Evolutionary conservation across 768 basidiomycete species (phyloP), one percentile per base, ranked within the genome.

Genomic region (Megacollybia marginata): DNA sequence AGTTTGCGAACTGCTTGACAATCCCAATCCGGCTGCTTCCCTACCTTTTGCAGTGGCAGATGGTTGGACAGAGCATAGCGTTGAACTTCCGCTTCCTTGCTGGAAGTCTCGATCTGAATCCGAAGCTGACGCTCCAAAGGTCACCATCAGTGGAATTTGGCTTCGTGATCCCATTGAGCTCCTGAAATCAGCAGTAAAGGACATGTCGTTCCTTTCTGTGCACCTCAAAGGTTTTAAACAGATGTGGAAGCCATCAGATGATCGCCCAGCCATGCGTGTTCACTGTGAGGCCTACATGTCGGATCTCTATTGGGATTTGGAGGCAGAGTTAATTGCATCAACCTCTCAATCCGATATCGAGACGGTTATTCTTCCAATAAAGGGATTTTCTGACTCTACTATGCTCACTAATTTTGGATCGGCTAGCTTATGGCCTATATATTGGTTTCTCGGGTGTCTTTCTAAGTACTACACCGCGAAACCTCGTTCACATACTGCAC

Each of bases 381-480:
- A n/a, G 10, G 13, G 15, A n/a, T 44, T 16, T 16, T 44, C 44
- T 15, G 44, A 44, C 9, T 44, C 38, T 3, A 55, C 52, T 1
- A 52, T 59, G 47, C 54, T 59, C 9, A 48, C 55, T 6, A 56
- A 52, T 32, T 59, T 59, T 45, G 58, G 58, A 2, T 52, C 56
- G 1, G 49, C 56, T 2, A 53, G 33, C 9, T 49, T 51, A 9
- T 64, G 62, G 62, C 58, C 60, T 0, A 42, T 61, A 1, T 64
- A 60, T 48, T 33, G 57, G 5, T 57, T 42, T 34, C 59, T 60
- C 11, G 51, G 56, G 0, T 62, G 62, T 23, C 50, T 53, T 2
- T 58, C 55, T 2, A 65, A 65, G 42, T 61, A 61, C 34, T 16
- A 46, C 3, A 50, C 50, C 3, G n/a, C 47, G 0, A 9, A 48